phyloP scores from a whole-genome alignment of 2,329 filamentous ascomycete species.

The Ophiocordyceps camponoti-saundersi region DNA sequence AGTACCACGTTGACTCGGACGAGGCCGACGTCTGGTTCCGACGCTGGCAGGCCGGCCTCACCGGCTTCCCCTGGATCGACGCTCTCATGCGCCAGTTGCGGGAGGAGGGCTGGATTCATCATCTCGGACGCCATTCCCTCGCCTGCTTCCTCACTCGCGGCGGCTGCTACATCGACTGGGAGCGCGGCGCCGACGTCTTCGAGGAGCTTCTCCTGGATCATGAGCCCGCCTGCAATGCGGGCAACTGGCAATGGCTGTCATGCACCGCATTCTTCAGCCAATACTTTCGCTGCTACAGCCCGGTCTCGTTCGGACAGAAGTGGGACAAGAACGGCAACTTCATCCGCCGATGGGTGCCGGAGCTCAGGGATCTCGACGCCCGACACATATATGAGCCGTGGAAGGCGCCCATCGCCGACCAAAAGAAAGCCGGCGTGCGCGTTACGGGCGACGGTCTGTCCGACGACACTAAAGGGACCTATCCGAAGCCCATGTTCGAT shows the following conservation, averaged over 20 bases:
- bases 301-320: conserved; percentile 56
- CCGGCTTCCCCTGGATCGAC: conserved; percentile 69
- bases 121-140: conserved; percentile 60
- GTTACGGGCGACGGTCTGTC: conserved; percentile 36
- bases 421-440: conserved; percentile 49
- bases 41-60: conserved; percentile 51
- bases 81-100: conserved; percentile 61
- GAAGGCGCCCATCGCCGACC: conserved; percentile 52
- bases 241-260: conserved; percentile 65
- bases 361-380: conserved; percentile 40
- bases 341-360: conserved; percentile 49
- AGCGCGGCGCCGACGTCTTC: conserved; percentile 62
- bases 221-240: conserved; percentile 54
- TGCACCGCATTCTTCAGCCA: conserved; percentile 62
- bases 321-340: conserved; percentile 55
- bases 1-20: conserved; percentile 45
- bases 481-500: conserved; percentile 66
- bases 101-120: conserved; percentile 63
- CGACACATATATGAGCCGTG: conserved; percentile 71
- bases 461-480: conserved; percentile 28
- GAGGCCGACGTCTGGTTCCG: conserved; percentile 48
- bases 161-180: conserved; percentile 65
- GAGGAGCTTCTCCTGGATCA: conserved; percentile 63
- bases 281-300: conserved; percentile 55
- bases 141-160: conserved; percentile 69